A percentile compares a stretch with the other conserved stretches of the same genome.
Evolutionary conservation across 805 yeast species (phyloP).

Genomic region (Candida namnaoensis): DNA sequence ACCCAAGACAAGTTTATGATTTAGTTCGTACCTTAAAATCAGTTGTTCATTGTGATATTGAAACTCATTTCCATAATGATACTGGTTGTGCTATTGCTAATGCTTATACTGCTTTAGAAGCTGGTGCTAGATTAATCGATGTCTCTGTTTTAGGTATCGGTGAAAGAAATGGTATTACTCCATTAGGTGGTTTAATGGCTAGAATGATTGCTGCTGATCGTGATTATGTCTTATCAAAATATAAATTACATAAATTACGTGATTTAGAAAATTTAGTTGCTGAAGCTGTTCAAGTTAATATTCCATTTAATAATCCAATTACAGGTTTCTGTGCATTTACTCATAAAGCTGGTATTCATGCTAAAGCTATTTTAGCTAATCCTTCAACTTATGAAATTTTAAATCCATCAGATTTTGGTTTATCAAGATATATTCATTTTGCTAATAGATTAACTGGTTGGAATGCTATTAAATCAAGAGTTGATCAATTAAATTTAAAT

Average conservation of each 20-base stretch:
- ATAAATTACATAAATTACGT: slow-evolving; percentile 91
- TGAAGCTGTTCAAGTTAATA: slow-evolving; percentile 92
- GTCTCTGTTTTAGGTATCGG: slow-evolving; percentile 96
- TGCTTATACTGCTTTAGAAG: slow-evolving; percentile 97
- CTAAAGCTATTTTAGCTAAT: slow-evolving; percentile 96
- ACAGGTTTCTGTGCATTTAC: slow-evolving; percentile 99
- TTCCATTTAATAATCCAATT: slow-evolving; percentile 97
- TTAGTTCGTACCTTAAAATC: slow-evolving; percentile 87
- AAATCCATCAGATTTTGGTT: slow-evolving; percentile 91
- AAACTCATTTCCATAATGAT: slow-evolving; percentile 98
- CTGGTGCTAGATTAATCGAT: slow-evolving; percentile 92
- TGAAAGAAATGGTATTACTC: slow-evolving; percentile 97
- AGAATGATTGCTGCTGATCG: slow-evolving; percentile 98
- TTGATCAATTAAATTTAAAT: slow-evolving; percentile 87
- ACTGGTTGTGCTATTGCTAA: slow-evolving; percentile 99
- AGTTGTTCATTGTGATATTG: slow-evolving; percentile 94
- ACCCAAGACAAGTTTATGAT: slow-evolving; percentile 98
- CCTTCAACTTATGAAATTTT: slow-evolving; percentile 98
- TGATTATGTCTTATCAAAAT: slow-evolving; percentile 89
- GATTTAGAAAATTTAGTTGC: slow-evolving; percentile 95
- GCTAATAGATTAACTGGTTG: slow-evolving; percentile 98
- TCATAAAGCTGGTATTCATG: slow-evolving; percentile 99
- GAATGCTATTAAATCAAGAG: slow-evolving; percentile 98
- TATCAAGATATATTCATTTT: slow-evolving; percentile 92
- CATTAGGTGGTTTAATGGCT: slow-evolving; percentile 97